Evolutionary conservation across 2,329 filamentous ascomycete species (phyloP).

Genomic region (Leptographium wingfieldii): DNA sequence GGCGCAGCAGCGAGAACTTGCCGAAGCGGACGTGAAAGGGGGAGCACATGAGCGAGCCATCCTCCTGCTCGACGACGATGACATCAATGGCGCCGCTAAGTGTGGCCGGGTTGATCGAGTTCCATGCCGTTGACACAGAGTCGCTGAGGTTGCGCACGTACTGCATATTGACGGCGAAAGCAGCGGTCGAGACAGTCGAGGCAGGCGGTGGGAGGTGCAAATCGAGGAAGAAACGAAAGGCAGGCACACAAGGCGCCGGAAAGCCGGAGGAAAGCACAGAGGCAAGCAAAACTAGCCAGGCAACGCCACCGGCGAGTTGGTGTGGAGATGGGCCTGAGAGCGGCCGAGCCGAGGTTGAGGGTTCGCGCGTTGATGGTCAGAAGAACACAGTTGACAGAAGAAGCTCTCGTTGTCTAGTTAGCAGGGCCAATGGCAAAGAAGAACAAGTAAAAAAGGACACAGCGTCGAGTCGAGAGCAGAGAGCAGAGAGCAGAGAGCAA

Average conservation of each 20-base stretch:
- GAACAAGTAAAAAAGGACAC: background rate
- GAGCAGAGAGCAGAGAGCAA: background rate
- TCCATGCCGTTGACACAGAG: slow-evolving; percentile 97
- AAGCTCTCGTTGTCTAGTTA: background rate
- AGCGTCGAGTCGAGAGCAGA: background rate
- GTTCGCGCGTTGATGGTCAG: background rate
- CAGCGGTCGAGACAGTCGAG: background rate
- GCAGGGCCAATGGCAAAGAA: background rate
- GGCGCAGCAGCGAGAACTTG: slow-evolving; percentile 90
- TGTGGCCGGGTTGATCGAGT: slow-evolving; percentile 96
- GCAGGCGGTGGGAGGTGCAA: background rate
- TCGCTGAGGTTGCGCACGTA: slow-evolving; percentile 94
- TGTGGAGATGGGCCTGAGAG: background rate
- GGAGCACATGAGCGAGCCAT: slow-evolving; percentile 80
- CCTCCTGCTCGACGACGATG: slow-evolving; percentile 92
- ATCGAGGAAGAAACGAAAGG: background rate
- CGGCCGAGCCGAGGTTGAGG: background rate
- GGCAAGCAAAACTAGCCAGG: background rate
- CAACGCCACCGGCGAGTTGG: no score
- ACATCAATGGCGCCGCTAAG: slow-evolving; percentile 97
- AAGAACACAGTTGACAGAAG: background rate
- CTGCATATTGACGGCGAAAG: slow-evolving; percentile 53
- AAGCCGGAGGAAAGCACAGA: background rate
- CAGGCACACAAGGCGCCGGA: background rate
- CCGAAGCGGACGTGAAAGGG: slow-evolving; percentile 98